These are phyloP conservation scores for Endotrypanum monterogeii DNA, from an alignment of 208 protist genomes.

Conservation along the genomic window DNA sequence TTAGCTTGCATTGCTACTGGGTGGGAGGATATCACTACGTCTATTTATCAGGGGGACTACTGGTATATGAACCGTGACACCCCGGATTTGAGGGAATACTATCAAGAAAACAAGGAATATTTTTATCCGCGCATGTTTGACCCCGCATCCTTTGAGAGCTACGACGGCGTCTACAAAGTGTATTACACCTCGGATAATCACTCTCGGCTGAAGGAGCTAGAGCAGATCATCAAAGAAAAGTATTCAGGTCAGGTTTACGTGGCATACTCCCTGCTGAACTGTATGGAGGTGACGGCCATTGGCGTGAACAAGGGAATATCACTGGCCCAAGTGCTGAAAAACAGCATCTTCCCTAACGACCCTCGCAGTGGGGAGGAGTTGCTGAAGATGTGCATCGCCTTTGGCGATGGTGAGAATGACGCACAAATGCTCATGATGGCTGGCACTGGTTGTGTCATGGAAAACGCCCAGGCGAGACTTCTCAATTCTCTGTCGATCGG, in stretches of 20 bases:
- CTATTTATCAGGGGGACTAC: constrained; percentile 41
- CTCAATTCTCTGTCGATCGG: constrained; percentile 26
- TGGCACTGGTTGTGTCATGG: constrained; percentile 45
- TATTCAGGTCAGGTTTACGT: constrained; percentile 13
- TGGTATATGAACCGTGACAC: constrained; percentile 37
- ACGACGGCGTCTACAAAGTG: constrained; percentile 40
- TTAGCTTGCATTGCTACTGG: constrained; percentile 26
- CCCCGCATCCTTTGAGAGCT: constrained; percentile 24
- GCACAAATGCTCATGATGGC: constrained; percentile 37
- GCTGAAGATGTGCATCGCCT: constrained; percentile 42
- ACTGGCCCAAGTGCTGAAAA: constrained; percentile 24
- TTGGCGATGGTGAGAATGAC: constrained; percentile 60
- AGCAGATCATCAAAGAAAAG: constrained; percentile 14
- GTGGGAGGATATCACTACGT: constrained; percentile 29
- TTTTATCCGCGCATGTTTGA: constrained; percentile 36
- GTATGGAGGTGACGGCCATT: constrained; percentile 47
- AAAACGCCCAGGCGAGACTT: constrained; percentile 32
- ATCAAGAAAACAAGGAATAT: constrained; percentile 36
- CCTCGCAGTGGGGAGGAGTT: constrained; percentile 17
- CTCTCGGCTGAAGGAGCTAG: constrained; percentile 9
- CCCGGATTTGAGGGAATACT: constrained; percentile 31
- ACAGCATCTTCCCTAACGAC: constrained; percentile 24
- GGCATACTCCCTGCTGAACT: constrained; percentile 36
- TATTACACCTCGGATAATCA: constrained; percentile 36
- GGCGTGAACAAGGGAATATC: constrained; percentile 48